A percentile compares a stretch with the other conserved stretches of the same genome.
phyloP scores from a whole-genome alignment of 148 eudicot genomes.

The Rhododendron henanense region DNA sequence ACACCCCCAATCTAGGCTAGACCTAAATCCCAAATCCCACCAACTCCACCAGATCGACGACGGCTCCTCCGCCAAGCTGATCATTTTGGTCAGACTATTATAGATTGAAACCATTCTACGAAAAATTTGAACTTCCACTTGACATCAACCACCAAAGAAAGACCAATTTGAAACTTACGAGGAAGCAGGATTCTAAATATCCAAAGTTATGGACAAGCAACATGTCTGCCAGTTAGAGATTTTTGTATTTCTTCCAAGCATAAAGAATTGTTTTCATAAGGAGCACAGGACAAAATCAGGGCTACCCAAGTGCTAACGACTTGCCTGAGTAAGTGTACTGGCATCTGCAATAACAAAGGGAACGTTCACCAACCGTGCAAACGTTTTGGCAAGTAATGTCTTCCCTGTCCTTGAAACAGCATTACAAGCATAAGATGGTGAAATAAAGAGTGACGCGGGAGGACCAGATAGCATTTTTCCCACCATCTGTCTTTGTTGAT shows the following conservation, averaged over 20 bases:
- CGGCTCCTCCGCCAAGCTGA: not conserved
- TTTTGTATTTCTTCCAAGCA: not conserved
- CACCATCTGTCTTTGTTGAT: too few relatives aligned
- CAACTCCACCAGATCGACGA: too few relatives aligned
- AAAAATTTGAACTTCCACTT: not conserved
- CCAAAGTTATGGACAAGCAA: not conserved
- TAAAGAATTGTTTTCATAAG: not conserved
- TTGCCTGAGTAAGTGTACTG: conserved; percentile 93
- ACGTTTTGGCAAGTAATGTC: conserved; percentile 88
- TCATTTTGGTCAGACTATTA: not conserved
- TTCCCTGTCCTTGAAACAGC: conserved; percentile 94
- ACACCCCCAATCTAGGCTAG: too few relatives aligned
- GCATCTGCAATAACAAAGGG: conserved; percentile 99
- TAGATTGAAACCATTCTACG: not conserved
- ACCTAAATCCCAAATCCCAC: too few relatives aligned
- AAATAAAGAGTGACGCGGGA: too few relatives aligned
- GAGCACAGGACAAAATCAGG: conserved; percentile 9
- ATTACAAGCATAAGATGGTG: conserved; percentile 24
- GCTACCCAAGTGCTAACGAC: conserved; percentile 9
- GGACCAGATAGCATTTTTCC: too few relatives aligned
- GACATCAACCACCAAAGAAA: not conserved
- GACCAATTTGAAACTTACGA: not conserved
- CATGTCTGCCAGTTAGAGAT: not conserved
- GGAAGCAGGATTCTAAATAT: not conserved
- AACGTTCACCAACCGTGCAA: conserved; percentile 91